Evolutionary conservation across 1,284 basidiomycete genomes (phyloP).

Genomic region (Papiliotrema laurentii): DNA sequence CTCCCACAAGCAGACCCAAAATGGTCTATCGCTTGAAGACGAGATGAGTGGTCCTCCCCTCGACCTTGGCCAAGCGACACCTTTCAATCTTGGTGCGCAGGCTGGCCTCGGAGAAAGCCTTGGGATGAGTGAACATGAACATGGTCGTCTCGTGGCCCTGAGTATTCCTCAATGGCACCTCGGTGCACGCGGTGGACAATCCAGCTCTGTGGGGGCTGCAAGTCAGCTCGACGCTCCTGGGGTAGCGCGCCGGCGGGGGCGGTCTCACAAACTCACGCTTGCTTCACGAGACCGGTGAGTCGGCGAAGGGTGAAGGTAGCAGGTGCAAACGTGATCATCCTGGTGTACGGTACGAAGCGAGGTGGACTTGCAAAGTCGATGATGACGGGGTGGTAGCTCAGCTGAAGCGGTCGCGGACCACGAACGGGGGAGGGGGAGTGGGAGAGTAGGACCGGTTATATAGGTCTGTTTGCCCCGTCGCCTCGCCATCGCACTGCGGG

Average conservation of each 20-base stretch:
- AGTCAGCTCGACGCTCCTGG: neutral
- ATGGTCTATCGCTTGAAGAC: neutral
- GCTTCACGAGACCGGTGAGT: slow-evolving; percentile 5
- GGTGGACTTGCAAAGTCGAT: neutral
- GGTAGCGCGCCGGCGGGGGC: neutral
- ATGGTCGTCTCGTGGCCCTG: neutral
- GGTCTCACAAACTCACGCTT: neutral
- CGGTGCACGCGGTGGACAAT: neutral
- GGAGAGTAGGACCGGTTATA: neutral
- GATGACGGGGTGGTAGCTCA: too few relatives aligned
- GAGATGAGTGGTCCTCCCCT: slow-evolving; percentile 1
- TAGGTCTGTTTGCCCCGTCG: too few relatives aligned
- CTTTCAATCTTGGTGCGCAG: slow-evolving; percentile 8
- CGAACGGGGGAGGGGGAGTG: neutral
- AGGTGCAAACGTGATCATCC: slow-evolving; percentile 5
- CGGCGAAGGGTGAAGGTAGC: slow-evolving; percentile 2
- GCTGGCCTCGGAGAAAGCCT: slow-evolving; percentile 1
- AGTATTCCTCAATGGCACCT: neutral
- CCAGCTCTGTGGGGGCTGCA: neutral
- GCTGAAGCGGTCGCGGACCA: neutral
- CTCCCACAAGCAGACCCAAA: neutral
- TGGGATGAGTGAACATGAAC: slow-evolving; percentile 1
- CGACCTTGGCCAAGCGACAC: neutral
- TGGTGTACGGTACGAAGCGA: neutral
- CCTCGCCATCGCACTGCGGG: too few relatives aligned